A percentile compares a stretch with the other conserved stretches of the same genome.
Conservation (phyloP, 2,329 filamentous ascomycete species). For the Fragosphaeria purpurea region DNA sequence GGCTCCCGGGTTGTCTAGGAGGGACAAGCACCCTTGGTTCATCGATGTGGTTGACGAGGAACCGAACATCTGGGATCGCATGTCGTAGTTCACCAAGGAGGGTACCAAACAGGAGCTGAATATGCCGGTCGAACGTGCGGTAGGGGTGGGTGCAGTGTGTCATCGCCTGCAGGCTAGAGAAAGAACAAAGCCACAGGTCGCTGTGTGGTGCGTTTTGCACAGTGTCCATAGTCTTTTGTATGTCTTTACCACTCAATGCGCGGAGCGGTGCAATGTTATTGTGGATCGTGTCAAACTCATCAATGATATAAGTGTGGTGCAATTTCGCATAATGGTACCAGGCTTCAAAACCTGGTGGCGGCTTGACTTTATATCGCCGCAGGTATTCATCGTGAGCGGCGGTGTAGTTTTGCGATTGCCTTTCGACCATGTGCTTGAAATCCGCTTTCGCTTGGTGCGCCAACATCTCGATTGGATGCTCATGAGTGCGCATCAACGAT, state of each 20-base stretch:
- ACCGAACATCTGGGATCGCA: constrained; percentile 26
- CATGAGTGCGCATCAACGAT: neutral
- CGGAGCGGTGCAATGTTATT: neutral
- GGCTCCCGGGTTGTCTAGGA: neutral
- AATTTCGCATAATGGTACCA: constrained; percentile 24
- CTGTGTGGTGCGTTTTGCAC: neutral
- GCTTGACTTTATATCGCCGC: constrained; percentile 30
- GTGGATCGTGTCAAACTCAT: constrained; percentile 10
- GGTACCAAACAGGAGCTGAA: constrained; percentile 21
- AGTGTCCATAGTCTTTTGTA: neutral
- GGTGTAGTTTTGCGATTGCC: constrained; percentile 13
- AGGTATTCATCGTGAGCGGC: constrained; percentile 31
- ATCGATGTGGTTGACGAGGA: constrained; percentile 38
- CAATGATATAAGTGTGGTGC: constrained; percentile 7
- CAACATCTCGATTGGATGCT: neutral
- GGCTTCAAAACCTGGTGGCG: constrained; percentile 34
- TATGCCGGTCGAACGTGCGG: constrained; percentile 24
- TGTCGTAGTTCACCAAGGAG: constrained; percentile 18
- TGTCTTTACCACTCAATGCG: constrained; percentile 1
- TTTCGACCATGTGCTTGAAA: neutral
- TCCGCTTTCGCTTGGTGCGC: neutral
- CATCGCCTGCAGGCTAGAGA: constrained; percentile 10
- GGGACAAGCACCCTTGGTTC: constrained; percentile 33
- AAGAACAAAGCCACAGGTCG: constrained; percentile 5
- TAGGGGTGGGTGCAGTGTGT: constrained; percentile 24